Base-by-base conservation (phyloP, 2,329 filamentous ascomycete genomes). In the Ceratocystis cubensis region DNA sequence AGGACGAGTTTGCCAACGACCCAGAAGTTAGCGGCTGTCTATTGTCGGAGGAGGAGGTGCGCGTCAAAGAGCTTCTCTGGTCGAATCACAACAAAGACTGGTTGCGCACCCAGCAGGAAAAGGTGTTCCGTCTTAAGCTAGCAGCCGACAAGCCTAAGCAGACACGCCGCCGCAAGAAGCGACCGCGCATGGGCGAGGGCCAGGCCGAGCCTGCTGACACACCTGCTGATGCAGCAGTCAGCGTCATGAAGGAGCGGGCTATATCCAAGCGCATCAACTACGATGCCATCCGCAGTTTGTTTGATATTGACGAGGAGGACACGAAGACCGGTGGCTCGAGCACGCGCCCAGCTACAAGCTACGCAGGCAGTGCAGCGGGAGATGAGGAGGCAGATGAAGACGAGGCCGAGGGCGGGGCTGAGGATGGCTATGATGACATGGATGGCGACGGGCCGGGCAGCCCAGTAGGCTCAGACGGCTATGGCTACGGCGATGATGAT, bases 21-120 rank as follows among this genome's bases (percentile, higher is more conserved):
- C 88, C 86, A 0, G 94, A 99, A 75, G 91, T 99, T 4, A 78
- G 82, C 68, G 88, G 88, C 71, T 96, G 92, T 72, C 76, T 91
- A 45, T 80, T 97, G 4, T 83, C 82, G 0, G 82, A 86, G 0
- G 83, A 84, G 2, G 92, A 97, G 76, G 84, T 87, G 1, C 83
- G 83, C 44, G 84, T 91, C 73, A 97, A 96, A 75, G 92, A 96
- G 75, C 85, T 86, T 68, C 89, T 97, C 64, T 99, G 94, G 94
- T 86, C 96, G 56, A 92, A 93, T 68, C 87, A 92, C 73, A 97
- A 99, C 75, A 91, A 94, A 74, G 91, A 95, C 70, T 99, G 92
- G 83, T 80, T 99, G 48, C 88, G 93, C 7, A 83, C 86, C 62
- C 88, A 95, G 73, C 91, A 96, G 73, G 85, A 89, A 68, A 96